Evolutionary conservation across 345 rosid genomes (phyloP).

Genomic region (Orychophragmus violaceus): DNA sequence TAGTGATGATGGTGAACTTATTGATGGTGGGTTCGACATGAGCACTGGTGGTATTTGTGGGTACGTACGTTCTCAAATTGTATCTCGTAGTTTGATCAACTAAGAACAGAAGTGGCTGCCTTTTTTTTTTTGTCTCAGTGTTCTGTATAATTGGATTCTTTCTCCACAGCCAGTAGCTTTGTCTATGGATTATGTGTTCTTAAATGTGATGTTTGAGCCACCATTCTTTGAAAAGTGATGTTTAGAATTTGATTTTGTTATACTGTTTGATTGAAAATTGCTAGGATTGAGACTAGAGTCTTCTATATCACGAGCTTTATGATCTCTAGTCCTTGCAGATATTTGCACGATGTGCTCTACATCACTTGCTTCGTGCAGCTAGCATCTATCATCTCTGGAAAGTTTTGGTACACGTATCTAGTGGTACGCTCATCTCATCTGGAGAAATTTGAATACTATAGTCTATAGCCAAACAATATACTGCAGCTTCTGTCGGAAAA

Average conservation of each 20-base stretch:
- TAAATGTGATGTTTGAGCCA: background rate
- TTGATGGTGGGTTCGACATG: conserved; percentile 90
- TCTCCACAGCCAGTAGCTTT: background rate
- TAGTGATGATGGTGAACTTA: conserved; percentile 67
- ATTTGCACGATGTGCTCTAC: conserved; percentile 72
- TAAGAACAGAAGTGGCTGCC: background rate
- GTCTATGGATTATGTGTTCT: background rate
- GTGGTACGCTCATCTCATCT: conserved; percentile 45
- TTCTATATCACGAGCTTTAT: background rate
- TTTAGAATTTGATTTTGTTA: background rate
- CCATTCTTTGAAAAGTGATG: background rate
- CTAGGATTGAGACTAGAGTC: background rate
- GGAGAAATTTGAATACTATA: background rate
- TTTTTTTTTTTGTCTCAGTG: background rate
- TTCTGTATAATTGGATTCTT: background rate
- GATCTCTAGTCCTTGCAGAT: conserved; percentile 38
- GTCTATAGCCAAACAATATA: background rate
- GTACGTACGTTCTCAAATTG: conserved; percentile 41
- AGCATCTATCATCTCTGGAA: conserved; percentile 67
- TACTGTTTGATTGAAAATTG: background rate
- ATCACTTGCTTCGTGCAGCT: conserved; percentile 86
- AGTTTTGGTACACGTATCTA: conserved; percentile 78
- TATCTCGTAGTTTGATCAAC: background rate
- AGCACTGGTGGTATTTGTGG: conserved; percentile 88
- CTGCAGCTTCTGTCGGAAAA: background rate